A percentile compares a stretch with the other conserved stretches of the same genome.
These are phyloP conservation scores for Quercus mongolica DNA, from an alignment of 306 rosid species.

Conservation along the genomic window DNA sequence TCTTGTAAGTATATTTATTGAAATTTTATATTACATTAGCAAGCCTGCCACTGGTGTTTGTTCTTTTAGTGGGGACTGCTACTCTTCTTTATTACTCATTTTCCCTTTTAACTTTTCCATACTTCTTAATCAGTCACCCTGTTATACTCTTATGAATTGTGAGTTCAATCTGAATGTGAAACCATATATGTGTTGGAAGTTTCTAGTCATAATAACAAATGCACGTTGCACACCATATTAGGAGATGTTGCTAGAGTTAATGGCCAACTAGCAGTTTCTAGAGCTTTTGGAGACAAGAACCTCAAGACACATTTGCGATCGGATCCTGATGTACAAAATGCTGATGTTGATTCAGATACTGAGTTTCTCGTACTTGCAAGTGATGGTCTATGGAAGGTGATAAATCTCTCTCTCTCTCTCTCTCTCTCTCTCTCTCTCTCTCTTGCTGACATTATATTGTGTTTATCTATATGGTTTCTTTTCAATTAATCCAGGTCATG, in stretches of 20 bases:
- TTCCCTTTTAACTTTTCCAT: neutral
- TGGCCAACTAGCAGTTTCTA: conserved; percentile 90
- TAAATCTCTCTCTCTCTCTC: conserved; percentile 8
- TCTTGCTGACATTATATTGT: neutral
- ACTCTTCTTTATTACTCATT: neutral
- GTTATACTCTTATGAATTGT: neutral
- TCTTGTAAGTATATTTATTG: neutral
- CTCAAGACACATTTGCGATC: conserved; percentile 74
- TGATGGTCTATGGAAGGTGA: conserved; percentile 92
- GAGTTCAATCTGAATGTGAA: neutral
- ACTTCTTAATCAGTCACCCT: neutral
- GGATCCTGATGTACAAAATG: conserved; percentile 57
- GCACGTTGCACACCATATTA: conserved; percentile 20
- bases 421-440: neutral
- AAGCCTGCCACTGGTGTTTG: neutral
- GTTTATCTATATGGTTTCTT: neutral
- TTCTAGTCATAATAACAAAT: neutral
- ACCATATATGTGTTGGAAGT: neutral
- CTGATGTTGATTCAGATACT: conserved; percentile 37
- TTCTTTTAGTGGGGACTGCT: neutral
- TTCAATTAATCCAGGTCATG: conserved; percentile 54
- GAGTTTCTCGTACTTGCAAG: conserved; percentile 76
- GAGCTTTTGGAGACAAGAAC: conserved; percentile 89
- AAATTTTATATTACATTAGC: neutral
- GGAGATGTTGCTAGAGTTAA: conserved; percentile 92